Evolutionary conservation across 1,139 yeast species (phyloP).

Genomic region (Pichia sp.): DNA sequence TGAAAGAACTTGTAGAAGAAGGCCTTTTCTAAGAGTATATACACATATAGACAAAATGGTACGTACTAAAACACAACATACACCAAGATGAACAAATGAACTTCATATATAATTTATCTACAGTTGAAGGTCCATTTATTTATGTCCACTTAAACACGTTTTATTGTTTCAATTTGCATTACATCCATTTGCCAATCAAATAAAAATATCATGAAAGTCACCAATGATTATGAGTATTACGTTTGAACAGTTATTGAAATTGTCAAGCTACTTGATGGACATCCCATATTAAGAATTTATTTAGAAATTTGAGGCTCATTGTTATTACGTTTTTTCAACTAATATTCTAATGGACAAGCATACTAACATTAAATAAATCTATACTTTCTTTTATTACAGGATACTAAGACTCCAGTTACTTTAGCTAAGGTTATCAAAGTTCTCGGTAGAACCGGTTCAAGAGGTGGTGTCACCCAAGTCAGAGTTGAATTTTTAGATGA

Average conservation of each 20-base stretch:
- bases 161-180: no score
- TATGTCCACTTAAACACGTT: no score
- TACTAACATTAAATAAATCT: conserved; percentile 4
- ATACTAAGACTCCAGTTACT: conserved; percentile 93
- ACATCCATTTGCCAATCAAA: no score
- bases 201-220: no score
- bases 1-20: neutral
- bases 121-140: neutral
- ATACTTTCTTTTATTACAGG: conserved; percentile 33
- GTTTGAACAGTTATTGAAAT: no score
- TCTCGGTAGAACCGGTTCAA: conserved; percentile 99
- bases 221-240: no score
- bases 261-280: no score
- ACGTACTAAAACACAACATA: conserved; percentile 3
- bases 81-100: neutral
- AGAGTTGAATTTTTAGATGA: conserved; percentile 99
- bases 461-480: conserved; percentile 99
- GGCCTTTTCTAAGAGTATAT: neutral
- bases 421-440: conserved; percentile 99
- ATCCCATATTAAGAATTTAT: no score
- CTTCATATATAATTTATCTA: neutral
- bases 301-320: neutral
- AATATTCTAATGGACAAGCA: neutral
- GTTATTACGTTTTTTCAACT: neutral
- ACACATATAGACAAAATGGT: conserved; percentile 14